Percentiles rank a stretch among this genome's conserved stretches.
Conservation (phyloP, 305 asterid species). For the Fraxinus floribunda region DNA sequence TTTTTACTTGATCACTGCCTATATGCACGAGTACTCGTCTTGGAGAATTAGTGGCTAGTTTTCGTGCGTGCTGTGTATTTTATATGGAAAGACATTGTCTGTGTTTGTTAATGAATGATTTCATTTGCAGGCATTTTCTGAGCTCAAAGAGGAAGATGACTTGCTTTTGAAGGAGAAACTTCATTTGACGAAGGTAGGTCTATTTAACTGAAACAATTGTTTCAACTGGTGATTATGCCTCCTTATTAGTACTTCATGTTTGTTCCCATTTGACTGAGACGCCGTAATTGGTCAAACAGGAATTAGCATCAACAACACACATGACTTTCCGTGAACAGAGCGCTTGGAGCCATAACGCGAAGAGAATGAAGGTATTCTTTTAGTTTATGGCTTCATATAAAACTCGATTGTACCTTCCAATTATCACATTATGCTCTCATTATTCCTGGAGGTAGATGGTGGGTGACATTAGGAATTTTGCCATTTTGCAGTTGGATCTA, state of each 20-base stretch:
- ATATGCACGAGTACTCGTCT: not conserved
- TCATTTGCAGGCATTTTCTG: constrained; percentile 22
- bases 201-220: not conserved
- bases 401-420: not conserved
- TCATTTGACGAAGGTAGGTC: constrained; percentile 21
- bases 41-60: not conserved
- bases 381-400: not conserved
- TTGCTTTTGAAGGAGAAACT: constrained; percentile 29
- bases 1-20: not conserved
- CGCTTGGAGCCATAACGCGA: constrained; percentile 26
- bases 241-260: not conserved
- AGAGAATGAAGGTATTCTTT: constrained; percentile 36
- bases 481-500: constrained; percentile 31
- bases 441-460: not conserved
- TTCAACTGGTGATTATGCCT: not conserved
- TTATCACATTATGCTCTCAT: not conserved
- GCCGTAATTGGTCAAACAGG: constrained; percentile 14
- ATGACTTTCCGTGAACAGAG: constrained; percentile 27
- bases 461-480: not conserved
- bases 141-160: constrained; percentile 39
- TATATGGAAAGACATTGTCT: not conserved
- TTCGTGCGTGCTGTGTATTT: not conserved
- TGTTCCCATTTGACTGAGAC: not conserved
- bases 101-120: not conserved
- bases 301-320: constrained; percentile 27